phyloP scores from a whole-genome alignment of 1,284 basidiomycete species.

The Irpex sp. region DNA sequence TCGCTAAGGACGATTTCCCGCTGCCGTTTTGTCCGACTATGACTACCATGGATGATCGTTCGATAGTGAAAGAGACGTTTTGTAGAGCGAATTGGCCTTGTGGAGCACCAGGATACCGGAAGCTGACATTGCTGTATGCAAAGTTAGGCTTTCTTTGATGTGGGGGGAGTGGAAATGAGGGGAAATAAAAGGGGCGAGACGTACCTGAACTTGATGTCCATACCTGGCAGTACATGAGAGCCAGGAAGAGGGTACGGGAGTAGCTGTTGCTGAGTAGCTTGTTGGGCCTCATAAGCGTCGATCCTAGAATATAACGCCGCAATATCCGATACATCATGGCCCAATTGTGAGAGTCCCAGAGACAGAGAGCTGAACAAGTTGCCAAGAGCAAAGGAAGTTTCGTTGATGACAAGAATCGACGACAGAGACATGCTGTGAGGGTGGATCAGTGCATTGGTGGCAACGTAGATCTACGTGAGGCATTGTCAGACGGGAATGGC shows the following conservation, averaged over 20 bases:
- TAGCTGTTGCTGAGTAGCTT: not conserved
- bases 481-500: too few relatives aligned
- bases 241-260: conserved; percentile 1
- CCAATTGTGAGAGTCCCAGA: not conserved
- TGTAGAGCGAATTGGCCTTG: conserved; percentile 24
- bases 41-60: conserved; percentile 9
- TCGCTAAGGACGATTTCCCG: conserved; percentile 46
- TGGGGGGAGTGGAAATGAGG: not conserved
- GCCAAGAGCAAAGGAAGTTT: conserved; percentile 6
- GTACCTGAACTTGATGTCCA: conserved; percentile 35
- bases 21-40: conserved; percentile 36
- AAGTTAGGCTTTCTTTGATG: not conserved
- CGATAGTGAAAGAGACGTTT: conserved; percentile 36
- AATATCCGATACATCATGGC: conserved; percentile 2
- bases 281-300: conserved; percentile 1
- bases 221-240: conserved; percentile 21
- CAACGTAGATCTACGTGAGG: conserved; percentile 1
- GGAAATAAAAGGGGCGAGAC: conserved; percentile 5
- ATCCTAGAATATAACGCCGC: conserved; percentile 3
- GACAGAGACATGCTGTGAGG: not conserved
- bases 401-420: conserved; percentile 4
- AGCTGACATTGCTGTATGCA: conserved; percentile 32
- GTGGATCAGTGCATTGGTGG: conserved; percentile 1
- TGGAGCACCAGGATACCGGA: conserved; percentile 29
- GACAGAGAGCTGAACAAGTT: not conserved